Evolutionary conservation across 352 stramenopile genomes (phyloP), one percentile per base, ranked within the genome.

Genomic region (Globisporangium spinosum): DNA sequence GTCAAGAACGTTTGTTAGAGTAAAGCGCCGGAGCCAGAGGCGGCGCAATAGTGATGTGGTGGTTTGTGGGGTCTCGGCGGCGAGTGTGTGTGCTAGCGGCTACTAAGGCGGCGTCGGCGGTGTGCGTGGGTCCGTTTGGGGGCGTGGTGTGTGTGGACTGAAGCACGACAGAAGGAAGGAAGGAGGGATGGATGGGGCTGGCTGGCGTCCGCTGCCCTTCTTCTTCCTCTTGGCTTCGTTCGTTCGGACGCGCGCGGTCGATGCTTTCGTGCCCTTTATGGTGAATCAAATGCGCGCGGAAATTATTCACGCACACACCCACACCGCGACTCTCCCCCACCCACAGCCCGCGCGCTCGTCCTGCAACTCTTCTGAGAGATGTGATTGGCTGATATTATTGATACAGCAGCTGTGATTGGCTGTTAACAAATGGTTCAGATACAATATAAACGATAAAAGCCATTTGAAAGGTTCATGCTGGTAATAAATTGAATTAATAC

Each of bases 341-440:
- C 20, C 17, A 15, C n/a, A 45, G 15, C 8, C 25, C 38, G 38
- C 38, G 25, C 12, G 5, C 15, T 38, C 25, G 27, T 25, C 32
- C 20, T 61, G 56, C 29, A 47, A 12, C 9, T 40, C 32, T 55
- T 54, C n/a, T 7, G 49, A 25, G 53, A 6, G 0, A 4, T 51
- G 3, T 43, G 63, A 80, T 82, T 77, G 70, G 77, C 35, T 47
- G 51, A 82, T 72, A 79, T 27, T n/a, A 9, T 4, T 5, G 23
- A 13, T 23, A 0, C 23, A 23, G 17, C 4, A 5, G n/a, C 58
- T 68, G 61, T 62, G 62, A 79, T 79, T 80, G 72, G 75, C 27
- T 64, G 55, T 49, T 49, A 49, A n/a, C 40, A 49, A 49, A 17
- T 32, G 29, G 29, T 32, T 32, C 7, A 32, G 29, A 32, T 32